These are phyloP conservation scores for Pythium diclinum DNA, from an alignment of 352 stramenopile species.

Conservation along the genomic window DNA sequence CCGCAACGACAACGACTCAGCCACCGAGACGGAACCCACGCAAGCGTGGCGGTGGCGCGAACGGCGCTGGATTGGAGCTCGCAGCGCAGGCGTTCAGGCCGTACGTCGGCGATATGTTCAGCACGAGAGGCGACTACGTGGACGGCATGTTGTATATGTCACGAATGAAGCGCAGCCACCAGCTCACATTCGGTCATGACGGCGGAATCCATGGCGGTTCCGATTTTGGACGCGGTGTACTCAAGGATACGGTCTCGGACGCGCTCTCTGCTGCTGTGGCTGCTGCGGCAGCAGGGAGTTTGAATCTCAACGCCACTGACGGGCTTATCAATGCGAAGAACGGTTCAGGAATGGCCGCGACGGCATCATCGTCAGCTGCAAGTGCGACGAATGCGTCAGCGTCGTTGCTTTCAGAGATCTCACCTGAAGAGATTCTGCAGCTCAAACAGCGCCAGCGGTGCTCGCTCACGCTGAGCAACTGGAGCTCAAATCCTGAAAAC, in stretches of 20 bases:
- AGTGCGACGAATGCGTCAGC: neutral
- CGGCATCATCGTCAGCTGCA: neutral
- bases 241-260: constrained; percentile 59
- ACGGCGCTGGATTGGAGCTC: constrained; percentile 29
- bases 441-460: constrained; percentile 60
- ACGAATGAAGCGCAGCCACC: constrained; percentile 74
- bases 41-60: constrained; percentile 30
- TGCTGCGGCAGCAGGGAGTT: constrained; percentile 17
- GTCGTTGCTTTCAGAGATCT: constrained; percentile 16
- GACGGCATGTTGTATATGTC: constrained; percentile 88
- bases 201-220: constrained; percentile 16
- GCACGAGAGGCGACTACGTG: constrained; percentile 77
- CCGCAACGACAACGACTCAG: constrained; percentile 14
- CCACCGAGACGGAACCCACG: constrained; percentile 43
- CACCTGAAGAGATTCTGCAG: constrained; percentile 31
- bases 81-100: constrained; percentile 44
- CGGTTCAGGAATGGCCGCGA: neutral
- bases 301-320: constrained; percentile 10
- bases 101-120: constrained; percentile 79
- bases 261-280: constrained; percentile 31
- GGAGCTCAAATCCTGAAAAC: constrained; percentile 85
- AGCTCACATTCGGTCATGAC: constrained; percentile 39
- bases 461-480: constrained; percentile 84
- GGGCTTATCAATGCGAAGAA: neutral
- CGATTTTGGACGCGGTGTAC: constrained; percentile 24